phyloP scores from a whole-genome alignment of 1,139 yeast species.

The Debaryomyces sp. region DNA sequence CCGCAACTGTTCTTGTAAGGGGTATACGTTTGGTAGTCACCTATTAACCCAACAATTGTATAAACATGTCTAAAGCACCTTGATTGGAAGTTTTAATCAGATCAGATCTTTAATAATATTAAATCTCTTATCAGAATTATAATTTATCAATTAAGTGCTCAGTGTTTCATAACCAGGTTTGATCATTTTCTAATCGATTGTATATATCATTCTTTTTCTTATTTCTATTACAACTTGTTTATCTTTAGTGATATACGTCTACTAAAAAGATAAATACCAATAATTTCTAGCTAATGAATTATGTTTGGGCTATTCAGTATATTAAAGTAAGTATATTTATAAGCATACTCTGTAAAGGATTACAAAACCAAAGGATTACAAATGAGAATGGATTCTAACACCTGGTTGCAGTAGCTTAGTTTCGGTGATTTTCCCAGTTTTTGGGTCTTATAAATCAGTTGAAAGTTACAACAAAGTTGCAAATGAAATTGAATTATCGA shows the following conservation, averaged over 20 bases:
- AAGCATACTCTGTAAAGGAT: background rate
- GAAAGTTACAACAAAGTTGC: slow-evolving; percentile 38
- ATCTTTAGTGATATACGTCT: background rate
- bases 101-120: background rate
- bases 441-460: slow-evolving; percentile 56
- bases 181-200: slow-evolving; percentile 7
- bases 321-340: slow-evolving; percentile 6
- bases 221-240: background rate
- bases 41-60: too few relatives aligned
- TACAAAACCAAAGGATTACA: slow-evolving; percentile 2
- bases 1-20: too few relatives aligned
- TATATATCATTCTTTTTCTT: slow-evolving; percentile 3
- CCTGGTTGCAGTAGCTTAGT: slow-evolving; percentile 31
- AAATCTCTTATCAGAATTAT: background rate
- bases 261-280: background rate
- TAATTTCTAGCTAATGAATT: background rate
- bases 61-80: too few relatives aligned
- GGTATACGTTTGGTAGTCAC: too few relatives aligned
- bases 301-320: slow-evolving; percentile 13
- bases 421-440: slow-evolving; percentile 53
- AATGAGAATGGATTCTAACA: slow-evolving; percentile 3
- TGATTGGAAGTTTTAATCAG: background rate
- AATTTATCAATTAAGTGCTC: background rate
- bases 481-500: slow-evolving; percentile 26
- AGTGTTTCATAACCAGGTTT: slow-evolving; percentile 4